Evolutionary conservation across 495 filamentous ascomycete species (phyloP).

Genomic region (Daldinia decipiens): DNA sequence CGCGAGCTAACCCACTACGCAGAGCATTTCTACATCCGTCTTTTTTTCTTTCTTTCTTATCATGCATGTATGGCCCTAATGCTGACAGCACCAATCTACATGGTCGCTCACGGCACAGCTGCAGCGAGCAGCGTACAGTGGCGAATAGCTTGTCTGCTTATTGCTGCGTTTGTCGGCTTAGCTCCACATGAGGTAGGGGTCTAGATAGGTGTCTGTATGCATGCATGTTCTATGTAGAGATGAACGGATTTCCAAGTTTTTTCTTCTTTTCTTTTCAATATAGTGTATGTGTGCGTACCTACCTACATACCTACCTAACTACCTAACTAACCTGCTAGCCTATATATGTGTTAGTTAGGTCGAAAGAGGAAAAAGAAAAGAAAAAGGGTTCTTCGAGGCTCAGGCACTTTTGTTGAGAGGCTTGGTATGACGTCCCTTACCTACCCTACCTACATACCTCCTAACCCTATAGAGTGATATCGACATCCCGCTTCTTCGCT

Average conservation of each 20-base stretch:
- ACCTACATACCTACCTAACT: too few species aligned
- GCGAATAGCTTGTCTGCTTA: neutral
- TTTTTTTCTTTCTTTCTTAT: conserved; percentile 6
- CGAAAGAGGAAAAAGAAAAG: neutral
- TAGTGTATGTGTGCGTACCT: too few species aligned
- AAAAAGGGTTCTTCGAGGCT: too few species aligned
- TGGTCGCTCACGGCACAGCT: neutral
- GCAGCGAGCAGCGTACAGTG: neutral
- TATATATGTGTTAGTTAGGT: neutral
- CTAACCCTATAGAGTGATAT: too few species aligned
- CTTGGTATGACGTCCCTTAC: neutral
- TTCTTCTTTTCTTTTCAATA: too few species aligned
- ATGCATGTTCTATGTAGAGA: neutral
- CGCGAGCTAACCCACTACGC: conserved; percentile 31
- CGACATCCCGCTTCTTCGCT: neutral
- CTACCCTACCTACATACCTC: too few species aligned
- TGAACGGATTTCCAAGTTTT: neutral
- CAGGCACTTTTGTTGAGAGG: too few species aligned
- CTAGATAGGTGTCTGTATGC: neutral
- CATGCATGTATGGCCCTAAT: conserved; percentile 13
- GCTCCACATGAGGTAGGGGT: conserved; percentile 1
- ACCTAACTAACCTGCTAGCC: neutral
- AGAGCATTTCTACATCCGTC: conserved; percentile 9
- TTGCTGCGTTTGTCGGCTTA: neutral
- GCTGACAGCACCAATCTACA: neutral